Evolutionary conservation across 768 basidiomycete species (phyloP), one percentile per base, ranked within the genome.

Genomic region (Lentinus brumalis): DNA sequence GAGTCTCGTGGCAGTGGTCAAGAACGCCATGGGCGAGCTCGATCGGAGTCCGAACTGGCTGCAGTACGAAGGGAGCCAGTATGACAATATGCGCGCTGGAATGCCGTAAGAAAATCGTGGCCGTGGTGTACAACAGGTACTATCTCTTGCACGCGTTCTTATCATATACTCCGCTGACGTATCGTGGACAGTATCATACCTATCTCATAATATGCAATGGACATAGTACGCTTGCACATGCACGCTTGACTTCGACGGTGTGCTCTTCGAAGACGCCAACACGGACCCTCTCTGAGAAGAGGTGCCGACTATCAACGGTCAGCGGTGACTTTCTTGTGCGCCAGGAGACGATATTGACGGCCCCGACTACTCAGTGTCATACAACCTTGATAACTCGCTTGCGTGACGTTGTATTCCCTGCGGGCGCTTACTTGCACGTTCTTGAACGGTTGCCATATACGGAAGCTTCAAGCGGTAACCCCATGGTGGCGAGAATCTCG

Each of bases 21-120:
- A 87, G 70, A 81, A 89, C 45, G 81, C 83, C n/a, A 91, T 95
- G 85, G 90, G 88, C 12, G 78, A 80, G 11, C 73, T 94, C 61
- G 90, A 95, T 66, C 76, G 72, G 61, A 82, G 79, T 56, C 76
- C 82, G 40, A 99, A 99, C 72, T 96, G 95, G 87, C 76, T 99
- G 64, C 70, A 72, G 45, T 98, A 96, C 70, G 81, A 85, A 68
- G 74, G 79, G 41, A 92, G 91, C 69, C 83, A 84, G 76, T 95
- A 88, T 70, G 88, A 91, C 45, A 95, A 96, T 71, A 75, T 96
- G 79, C 80, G 79, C 69, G 82, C 82, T 14, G 88, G 91, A 41
- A 91, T 91, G 87, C 67, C 60, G 60, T 61, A 59, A 61, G 31
- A 26, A 41, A 26, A 44, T 8, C 16, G 38, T 50, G 47, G n/a